Evolutionary conservation across 2,329 filamentous ascomycete species (phyloP).

Genomic region (Hymenoscyphus scutula): DNA sequence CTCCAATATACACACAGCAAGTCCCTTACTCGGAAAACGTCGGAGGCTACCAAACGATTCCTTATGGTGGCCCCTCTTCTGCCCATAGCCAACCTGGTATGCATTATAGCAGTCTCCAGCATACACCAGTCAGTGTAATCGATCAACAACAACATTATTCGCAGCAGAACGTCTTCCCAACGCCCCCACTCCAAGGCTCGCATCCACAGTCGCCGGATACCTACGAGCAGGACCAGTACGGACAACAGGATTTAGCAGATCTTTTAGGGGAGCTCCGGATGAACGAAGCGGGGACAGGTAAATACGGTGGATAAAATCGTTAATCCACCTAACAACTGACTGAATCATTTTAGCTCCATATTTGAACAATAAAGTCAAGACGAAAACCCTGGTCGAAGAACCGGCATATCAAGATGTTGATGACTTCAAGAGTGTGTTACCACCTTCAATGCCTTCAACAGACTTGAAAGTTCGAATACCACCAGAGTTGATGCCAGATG

Average conservation of each 20-base stretch:
- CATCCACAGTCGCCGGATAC: conserved; percentile 46
- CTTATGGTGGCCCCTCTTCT: conserved; percentile 43
- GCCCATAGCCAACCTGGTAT: conserved; percentile 47
- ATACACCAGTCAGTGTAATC: conserved; percentile 48
- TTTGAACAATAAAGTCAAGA: conserved; percentile 60
- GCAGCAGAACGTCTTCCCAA: conserved; percentile 51
- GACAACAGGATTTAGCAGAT: conserved; percentile 71
- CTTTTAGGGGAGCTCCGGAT: conserved; percentile 84
- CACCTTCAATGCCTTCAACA: conserved; percentile 63
- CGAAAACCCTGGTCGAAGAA: conserved; percentile 51
- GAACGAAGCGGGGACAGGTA: conserved; percentile 82
- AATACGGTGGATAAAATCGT: conserved; percentile 31
- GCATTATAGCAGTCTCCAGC: conserved; percentile 51
- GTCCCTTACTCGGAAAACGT: conserved; percentile 45
- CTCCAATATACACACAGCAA: conserved; percentile 49
- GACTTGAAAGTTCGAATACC: conserved; percentile 84
- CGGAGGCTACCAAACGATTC: conserved; percentile 39
- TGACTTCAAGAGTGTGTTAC: conserved; percentile 69
- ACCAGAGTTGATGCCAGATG: conserved; percentile 86
- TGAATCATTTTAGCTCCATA: conserved; percentile 65
- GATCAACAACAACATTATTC: conserved; percentile 51
- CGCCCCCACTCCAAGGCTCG: conserved; percentile 44
- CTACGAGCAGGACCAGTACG: conserved; percentile 62
- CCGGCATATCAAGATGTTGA: conserved; percentile 69
- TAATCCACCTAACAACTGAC: conserved; percentile 5